phyloP scores from a whole-genome alignment of 2,329 filamentous ascomycete species.

The Metarhizium rileyi region DNA sequence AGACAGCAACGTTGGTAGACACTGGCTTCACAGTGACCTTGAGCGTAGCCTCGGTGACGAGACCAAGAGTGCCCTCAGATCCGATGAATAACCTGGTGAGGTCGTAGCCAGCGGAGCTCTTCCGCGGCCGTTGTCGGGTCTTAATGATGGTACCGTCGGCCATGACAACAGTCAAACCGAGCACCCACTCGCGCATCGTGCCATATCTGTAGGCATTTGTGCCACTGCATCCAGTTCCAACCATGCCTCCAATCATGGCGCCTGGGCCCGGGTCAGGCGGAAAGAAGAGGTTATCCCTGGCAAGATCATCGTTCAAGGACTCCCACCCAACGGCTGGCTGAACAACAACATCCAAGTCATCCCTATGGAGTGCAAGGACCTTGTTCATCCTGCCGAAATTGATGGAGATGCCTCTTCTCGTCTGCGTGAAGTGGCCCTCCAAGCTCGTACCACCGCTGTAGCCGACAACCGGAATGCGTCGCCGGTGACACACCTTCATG shows the following conservation, averaged over 20 bases:
- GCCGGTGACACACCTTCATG: conserved; percentile 77
- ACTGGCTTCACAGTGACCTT: conserved; percentile 77
- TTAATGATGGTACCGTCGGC: conserved; percentile 86
- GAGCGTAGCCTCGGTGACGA: conserved; percentile 83
- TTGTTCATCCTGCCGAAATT: conserved; percentile 82
- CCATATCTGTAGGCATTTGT: conserved; percentile 90
- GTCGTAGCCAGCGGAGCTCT: conserved; percentile 87
- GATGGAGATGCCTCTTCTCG: conserved; percentile 72
- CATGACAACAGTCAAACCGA: conserved; percentile 77
- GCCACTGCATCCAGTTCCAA: conserved; percentile 63
- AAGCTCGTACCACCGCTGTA: conserved; percentile 84
- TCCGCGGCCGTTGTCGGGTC: conserved; percentile 77
- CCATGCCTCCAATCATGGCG: conserved; percentile 86
- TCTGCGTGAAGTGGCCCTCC: conserved; percentile 82
- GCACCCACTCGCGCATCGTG: conserved; percentile 91
- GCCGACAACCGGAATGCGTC: conserved; percentile 74
- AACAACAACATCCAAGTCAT: conserved; percentile 66
- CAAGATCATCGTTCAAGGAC: conserved; percentile 67
- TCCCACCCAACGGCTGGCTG: conserved; percentile 85
- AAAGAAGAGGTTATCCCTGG: conserved; percentile 72
- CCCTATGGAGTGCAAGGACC: conserved; percentile 66
- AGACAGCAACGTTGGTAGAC: conserved; percentile 71
- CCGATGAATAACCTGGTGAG: conserved; percentile 84
- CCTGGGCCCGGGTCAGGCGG: conserved; percentile 86
- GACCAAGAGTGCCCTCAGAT: conserved; percentile 80